Conservation (phyloP, 495 filamentous ascomycete species). For the Daldinia concentrica region DNA sequence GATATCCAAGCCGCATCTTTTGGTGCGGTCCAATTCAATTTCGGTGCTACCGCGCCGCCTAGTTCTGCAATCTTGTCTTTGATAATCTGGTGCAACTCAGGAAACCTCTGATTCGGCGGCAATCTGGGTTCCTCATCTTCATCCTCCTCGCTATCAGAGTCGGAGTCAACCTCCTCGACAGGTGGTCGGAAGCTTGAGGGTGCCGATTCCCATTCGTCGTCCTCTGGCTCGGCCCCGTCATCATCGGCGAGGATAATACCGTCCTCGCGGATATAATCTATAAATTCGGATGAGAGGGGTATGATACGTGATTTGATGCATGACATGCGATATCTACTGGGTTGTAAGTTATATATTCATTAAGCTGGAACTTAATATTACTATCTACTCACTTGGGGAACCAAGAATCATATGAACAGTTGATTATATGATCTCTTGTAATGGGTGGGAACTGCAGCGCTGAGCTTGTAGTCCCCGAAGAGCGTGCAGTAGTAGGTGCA, state of each 20-base stretch:
- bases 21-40: slow-evolving; percentile 96
- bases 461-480: slow-evolving; percentile 30
- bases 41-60: slow-evolving; percentile 84
- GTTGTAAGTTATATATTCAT: slow-evolving; percentile 27
- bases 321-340: slow-evolving; percentile 71
- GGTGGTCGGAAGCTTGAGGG: slow-evolving; percentile 45
- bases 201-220: slow-evolving; percentile 57
- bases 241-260: slow-evolving; percentile 85
- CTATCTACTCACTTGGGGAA: slow-evolving; percentile 69
- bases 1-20: slow-evolving; percentile 98
- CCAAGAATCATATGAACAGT: slow-evolving; percentile 95
- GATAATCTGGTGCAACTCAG: slow-evolving; percentile 78
- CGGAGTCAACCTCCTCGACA: slow-evolving; percentile 50
- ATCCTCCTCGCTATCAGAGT: slow-evolving; percentile 52
- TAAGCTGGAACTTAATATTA: neutral
- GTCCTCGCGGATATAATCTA: slow-evolving; percentile 89
- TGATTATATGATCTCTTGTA: slow-evolving; percentile 82
- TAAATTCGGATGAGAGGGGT: slow-evolving; percentile 75
- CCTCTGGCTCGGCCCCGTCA: slow-evolving; percentile 53
- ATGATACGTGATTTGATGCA: slow-evolving; percentile 87
- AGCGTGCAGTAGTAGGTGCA: slow-evolving; percentile 32
- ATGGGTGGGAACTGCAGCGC: slow-evolving; percentile 77
- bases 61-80: slow-evolving; percentile 78
- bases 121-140: slow-evolving; percentile 45
- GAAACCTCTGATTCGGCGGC: slow-evolving; percentile 60